Base-by-base conservation (phyloP, 768 basidiomycete species). In the Xerocomus potaroensis region DNA sequence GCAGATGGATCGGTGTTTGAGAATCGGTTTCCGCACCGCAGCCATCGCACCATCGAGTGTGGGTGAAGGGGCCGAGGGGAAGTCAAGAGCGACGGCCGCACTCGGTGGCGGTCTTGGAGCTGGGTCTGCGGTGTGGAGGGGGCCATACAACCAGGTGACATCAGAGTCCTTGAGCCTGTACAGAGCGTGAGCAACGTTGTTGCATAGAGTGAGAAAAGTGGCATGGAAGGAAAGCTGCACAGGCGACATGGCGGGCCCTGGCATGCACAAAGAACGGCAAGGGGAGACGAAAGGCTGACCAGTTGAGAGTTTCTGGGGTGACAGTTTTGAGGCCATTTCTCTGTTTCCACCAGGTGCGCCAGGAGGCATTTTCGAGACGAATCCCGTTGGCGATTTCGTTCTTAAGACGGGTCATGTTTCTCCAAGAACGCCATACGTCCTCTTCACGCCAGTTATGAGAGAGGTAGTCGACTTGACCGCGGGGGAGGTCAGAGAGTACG, bases 341-440 rank as follows among this genome's bases (percentile, higher is more conserved):
- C 78, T 97, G 94, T 71, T 98, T 97, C 85, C 94, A 97, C 95
- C 95, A 99, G 1, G 94, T 98, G 33, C 95, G 74, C 95, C 95
- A 99, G 50, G 87, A 91, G 8, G 96, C 96, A 61, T 99, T 99
- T 75, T 99, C 96, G 47, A 99, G 80, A 40, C 95, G 75, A 39
- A 87, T 76, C 38, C 95, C 95, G 64, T 99, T 98, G 6, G 91
- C 82, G 62, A 99, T 96, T 70, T 92, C 95, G 64, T 95, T 88
- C 80, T 98, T 99, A 75, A 93, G 91, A 46, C 90, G 79, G 38
- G 95, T 98, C 92, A 97, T 98, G 64, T 84, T 91, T 55, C 94
- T 78, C 95, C 95, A 99, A n/a, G 86, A 89, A 45, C 88, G 83
- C 91, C 92, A 96, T 10, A 98, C 91, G 66, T 99, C 95, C 68